phyloP scores from a whole-genome alignment of 768 basidiomycete species.

The Leucogyrophana mollusca region DNA sequence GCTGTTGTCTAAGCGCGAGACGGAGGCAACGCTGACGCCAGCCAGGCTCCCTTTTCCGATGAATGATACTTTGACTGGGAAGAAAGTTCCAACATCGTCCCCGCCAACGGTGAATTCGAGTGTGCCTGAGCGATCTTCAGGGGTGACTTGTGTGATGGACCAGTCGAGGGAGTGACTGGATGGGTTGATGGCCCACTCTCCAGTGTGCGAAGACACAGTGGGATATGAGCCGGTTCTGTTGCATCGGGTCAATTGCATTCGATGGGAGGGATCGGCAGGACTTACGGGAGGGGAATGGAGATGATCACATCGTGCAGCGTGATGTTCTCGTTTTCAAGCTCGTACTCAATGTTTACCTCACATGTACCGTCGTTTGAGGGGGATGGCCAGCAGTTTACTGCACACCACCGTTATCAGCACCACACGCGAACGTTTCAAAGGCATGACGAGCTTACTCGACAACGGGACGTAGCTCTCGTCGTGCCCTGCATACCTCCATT shows the following conservation, averaged over 20 bases:
- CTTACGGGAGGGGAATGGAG: constrained; percentile 91
- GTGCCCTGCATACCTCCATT: constrained; percentile 88
- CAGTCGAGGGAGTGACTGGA: constrained; percentile 82
- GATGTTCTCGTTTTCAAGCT: constrained; percentile 83
- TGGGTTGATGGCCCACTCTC: constrained; percentile 82
- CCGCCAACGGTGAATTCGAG: constrained; percentile 89
- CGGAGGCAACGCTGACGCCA: constrained; percentile 64
- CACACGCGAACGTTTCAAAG: background rate
- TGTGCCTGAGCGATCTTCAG: constrained; percentile 71
- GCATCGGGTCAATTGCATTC: constrained; percentile 6
- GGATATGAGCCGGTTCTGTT: constrained; percentile 79
- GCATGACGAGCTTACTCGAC: constrained; percentile 62
- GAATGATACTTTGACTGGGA: constrained; percentile 88
- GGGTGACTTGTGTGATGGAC: constrained; percentile 69
- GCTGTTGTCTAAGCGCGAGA: constrained; percentile 50
- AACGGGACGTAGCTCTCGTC: constrained; percentile 92
- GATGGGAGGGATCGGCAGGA: constrained; percentile 14
- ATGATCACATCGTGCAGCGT: constrained; percentile 84
- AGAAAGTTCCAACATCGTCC: constrained; percentile 81
- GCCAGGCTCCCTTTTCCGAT: constrained; percentile 79
- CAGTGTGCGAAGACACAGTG: constrained; percentile 71
- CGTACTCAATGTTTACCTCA: constrained; percentile 96
- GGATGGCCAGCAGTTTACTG: constrained; percentile 97
- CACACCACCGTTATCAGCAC: background rate
- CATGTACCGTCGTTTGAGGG: constrained; percentile 89